Evolutionary conservation across 2,329 filamentous ascomycete genomes (phyloP), one percentile per base, ranked within the genome.

Genomic region (Venturia aucupariae): DNA sequence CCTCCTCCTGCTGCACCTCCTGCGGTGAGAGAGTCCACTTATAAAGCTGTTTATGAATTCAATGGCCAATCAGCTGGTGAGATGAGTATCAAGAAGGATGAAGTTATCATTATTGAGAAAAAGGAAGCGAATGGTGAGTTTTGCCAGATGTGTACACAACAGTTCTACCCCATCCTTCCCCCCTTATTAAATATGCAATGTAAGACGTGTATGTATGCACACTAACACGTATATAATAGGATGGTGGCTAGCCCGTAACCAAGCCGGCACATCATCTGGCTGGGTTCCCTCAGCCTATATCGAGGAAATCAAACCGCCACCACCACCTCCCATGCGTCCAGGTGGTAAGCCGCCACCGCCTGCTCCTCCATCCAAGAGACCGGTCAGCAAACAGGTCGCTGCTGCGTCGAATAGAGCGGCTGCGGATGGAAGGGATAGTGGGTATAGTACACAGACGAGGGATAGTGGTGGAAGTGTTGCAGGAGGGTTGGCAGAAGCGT

Each of bases 221-320:
- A 22, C 51, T 57, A n/a, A 57, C 27, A 22, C 27, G 3, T 27
- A 24, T 44, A 19, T 57, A 24, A 41, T 35, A 96, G 93, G 94
- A 63, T 99, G 94, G 94, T 97, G 93, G 93, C 82, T 97, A 59
- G 94, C 88, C 67, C 90, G 88, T 67, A 77, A 35, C 17, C 22
- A 79, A 60, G 78, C 85, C 70, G 81, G 81, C 59, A 81, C 82
- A 69, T 84, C 85, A n/a, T 90, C 94, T 76, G 94, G 92, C 62
- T 99, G 94, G 94, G 86, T 94, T 3, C 94, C 94, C 0, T 90
- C 92, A 24, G 91, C 93, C 24, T 99, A 99, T 72, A 88, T 99
- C 10, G 89, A 97, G 76, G 92, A 97, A 76, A 84, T 89, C 73
- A 83, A 82, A 27, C 70, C 81, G 30, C 82, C 86, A 4, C 79